Conservation (phyloP, 2,329 filamentous ascomycete genomes). For the Fusarium sp. region DNA sequence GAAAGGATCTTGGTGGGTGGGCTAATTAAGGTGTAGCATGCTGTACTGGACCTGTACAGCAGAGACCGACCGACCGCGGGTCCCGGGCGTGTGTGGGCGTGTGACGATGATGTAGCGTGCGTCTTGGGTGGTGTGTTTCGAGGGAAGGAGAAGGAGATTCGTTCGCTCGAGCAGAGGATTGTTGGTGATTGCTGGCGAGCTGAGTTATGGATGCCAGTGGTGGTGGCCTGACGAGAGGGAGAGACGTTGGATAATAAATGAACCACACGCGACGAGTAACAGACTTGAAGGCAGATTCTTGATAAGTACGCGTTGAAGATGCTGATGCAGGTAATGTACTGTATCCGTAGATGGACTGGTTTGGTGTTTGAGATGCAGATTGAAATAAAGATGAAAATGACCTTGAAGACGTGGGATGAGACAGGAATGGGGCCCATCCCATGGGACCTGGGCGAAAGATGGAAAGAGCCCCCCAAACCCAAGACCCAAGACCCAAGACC, state of each 20-base stretch:
- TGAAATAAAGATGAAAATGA: slow-evolving; percentile 35
- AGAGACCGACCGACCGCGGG: neutral
- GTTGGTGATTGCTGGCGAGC: slow-evolving; percentile 7
- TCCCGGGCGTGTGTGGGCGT: slow-evolving; percentile 18
- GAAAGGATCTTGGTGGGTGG: slow-evolving; percentile 31
- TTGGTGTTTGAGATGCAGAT: slow-evolving; percentile 19
- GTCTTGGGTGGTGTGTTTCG: slow-evolving; percentile 34
- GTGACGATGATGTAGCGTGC: slow-evolving; percentile 36
- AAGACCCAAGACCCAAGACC: neutral
- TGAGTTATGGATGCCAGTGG: slow-evolving; percentile 21
- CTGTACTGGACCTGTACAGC: no score
- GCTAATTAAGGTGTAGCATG: slow-evolving; percentile 28
- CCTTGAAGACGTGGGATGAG: slow-evolving; percentile 16
- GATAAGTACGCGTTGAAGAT: slow-evolving; percentile 22
- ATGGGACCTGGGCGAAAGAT: slow-evolving; percentile 33
- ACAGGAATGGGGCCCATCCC: slow-evolving; percentile 4
- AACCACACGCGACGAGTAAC: neutral
- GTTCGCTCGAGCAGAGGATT: neutral
- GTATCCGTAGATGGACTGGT: neutral
- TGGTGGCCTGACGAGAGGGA: slow-evolving; percentile 24
- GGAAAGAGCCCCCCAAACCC: slow-evolving; percentile 6
- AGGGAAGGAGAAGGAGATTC: slow-evolving; percentile 16
- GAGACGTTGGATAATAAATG: neutral
- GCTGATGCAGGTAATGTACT: neutral
- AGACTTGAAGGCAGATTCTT: neutral